A percentile compares a stretch with the other conserved stretches of the same genome.
Conservation (phyloP, 2,329 filamentous ascomycete genomes). For the Aureobasidium lini region DNA sequence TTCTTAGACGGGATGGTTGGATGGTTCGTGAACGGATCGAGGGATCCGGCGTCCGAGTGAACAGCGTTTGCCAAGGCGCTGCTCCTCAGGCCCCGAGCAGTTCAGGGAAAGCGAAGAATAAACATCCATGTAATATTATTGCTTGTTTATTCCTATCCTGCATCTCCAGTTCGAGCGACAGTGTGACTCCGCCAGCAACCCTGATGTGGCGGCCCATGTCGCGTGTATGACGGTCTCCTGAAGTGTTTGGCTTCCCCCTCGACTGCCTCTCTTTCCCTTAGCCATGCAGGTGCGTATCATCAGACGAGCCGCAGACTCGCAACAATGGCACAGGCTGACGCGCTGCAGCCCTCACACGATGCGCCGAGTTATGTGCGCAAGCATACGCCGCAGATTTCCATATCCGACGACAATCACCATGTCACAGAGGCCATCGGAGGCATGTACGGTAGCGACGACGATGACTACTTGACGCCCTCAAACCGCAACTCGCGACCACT, state of each 20-base stretch:
- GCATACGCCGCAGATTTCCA: slow-evolving; percentile 55
- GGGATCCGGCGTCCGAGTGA: neutral
- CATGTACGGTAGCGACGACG: slow-evolving; percentile 58
- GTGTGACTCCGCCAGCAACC: neutral
- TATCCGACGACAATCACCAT: slow-evolving; percentile 88
- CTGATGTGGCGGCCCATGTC: slow-evolving; percentile 2
- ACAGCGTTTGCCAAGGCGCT: slow-evolving; percentile 4
- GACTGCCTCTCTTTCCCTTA: slow-evolving; percentile 6
- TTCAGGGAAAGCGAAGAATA: slow-evolving; percentile 8
- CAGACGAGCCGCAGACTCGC: neutral
- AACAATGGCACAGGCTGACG: neutral
- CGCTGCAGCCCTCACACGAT: slow-evolving; percentile 24
- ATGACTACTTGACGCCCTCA: slow-evolving; percentile 36
- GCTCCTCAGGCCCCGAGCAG: slow-evolving; percentile 1
- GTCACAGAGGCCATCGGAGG: slow-evolving; percentile 90
- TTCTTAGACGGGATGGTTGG: neutral
- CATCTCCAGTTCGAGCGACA: neutral
- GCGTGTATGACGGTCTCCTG: slow-evolving; percentile 9
- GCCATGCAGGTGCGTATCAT: slow-evolving; percentile 14
- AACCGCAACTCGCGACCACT: slow-evolving; percentile 58
- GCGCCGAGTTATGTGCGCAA: slow-evolving; percentile 39
- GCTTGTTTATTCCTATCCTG: slow-evolving; percentile 1
- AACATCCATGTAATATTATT: neutral
- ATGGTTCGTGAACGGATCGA: neutral
- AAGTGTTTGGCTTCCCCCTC: slow-evolving; percentile 10